phyloP scores from a whole-genome alignment of 805 yeast species.

The Starmera amethionina region DNA sequence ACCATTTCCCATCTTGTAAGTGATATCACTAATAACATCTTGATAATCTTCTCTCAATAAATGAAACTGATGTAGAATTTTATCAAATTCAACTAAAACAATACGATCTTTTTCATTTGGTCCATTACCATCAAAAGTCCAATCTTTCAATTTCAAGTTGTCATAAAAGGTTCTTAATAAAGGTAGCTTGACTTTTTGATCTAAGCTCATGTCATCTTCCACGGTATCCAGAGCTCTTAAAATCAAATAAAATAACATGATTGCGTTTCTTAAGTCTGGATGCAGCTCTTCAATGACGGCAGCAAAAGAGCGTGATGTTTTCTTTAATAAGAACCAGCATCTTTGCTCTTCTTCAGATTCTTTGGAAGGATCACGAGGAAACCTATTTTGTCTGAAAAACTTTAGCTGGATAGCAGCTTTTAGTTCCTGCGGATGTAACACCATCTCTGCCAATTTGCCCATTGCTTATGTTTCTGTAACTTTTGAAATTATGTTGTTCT shows the following conservation, averaged over 20 bases:
- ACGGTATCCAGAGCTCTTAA: slow-evolving; percentile 90
- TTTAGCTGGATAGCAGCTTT: slow-evolving; percentile 53
- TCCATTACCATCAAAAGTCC: slow-evolving; percentile 73
- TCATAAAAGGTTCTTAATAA: slow-evolving; percentile 58
- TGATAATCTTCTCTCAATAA: slow-evolving; percentile 66
- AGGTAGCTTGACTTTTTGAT: slow-evolving; percentile 62
- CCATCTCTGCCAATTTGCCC: slow-evolving; percentile 50
- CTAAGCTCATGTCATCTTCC: slow-evolving; percentile 91
- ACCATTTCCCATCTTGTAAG: slow-evolving; percentile 88
- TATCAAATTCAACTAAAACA: slow-evolving; percentile 73
- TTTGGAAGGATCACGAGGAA: slow-evolving; percentile 32
- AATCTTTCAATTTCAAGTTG: slow-evolving; percentile 53
- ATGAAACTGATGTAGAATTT: slow-evolving; percentile 61
- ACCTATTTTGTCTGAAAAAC: slow-evolving; percentile 41
- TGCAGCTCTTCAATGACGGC: slow-evolving; percentile 86
- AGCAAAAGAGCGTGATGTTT: slow-evolving; percentile 87
- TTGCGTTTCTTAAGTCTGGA: slow-evolving; percentile 77
- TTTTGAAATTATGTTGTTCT: background rate
- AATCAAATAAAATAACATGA: slow-evolving; percentile 77
- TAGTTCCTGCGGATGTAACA: slow-evolving; percentile 63
- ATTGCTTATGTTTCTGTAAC: slow-evolving; percentile 18
- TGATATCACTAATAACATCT: slow-evolving; percentile 67
- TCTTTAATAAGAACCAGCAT: slow-evolving; percentile 58
- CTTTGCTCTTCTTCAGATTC: slow-evolving; percentile 37
- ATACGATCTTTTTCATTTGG: slow-evolving; percentile 74